phyloP scores from a whole-genome alignment of 345 rosid genomes.

The Boechera stricta region DNA sequence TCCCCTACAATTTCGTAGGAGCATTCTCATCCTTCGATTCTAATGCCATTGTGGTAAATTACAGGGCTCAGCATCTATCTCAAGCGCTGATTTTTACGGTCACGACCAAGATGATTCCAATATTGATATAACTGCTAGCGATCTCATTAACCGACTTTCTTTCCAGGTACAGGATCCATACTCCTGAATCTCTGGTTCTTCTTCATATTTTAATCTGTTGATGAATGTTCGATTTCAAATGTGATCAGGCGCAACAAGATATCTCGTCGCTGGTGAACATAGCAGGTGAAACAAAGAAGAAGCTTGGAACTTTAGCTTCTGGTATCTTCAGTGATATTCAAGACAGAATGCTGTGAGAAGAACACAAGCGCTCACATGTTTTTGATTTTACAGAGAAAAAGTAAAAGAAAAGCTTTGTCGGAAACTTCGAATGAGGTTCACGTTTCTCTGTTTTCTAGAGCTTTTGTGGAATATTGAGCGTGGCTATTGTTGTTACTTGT shows the following conservation, averaged over 20 bases:
- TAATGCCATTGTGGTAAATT: constrained; percentile 12
- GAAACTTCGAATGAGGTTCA: constrained; percentile 32
- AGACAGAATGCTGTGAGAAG: constrained; percentile 83
- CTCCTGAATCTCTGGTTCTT: background rate
- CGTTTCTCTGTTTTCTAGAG: constrained; percentile 31
- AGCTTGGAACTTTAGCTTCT: constrained; percentile 87
- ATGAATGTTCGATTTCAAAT: constrained; percentile 11
- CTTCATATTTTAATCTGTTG: background rate
- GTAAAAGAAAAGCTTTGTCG: constrained; percentile 8
- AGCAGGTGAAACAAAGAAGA: constrained; percentile 98
- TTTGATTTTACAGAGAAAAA: constrained; percentile 22
- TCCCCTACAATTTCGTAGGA: background rate
- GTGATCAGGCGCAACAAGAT: constrained; percentile 88
- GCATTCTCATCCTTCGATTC: background rate
- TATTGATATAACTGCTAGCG: constrained; percentile 84
- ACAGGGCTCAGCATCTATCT: constrained; percentile 90
- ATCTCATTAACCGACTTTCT: constrained; percentile 85
- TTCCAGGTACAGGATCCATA: constrained; percentile 70
- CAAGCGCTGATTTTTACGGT: constrained; percentile 98
- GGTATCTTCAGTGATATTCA: constrained; percentile 83
- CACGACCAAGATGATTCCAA: constrained; percentile 52
- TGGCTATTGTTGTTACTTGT: constrained; percentile 36
- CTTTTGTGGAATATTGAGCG: constrained; percentile 32
- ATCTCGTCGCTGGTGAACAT: constrained; percentile 90
- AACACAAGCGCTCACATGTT: constrained; percentile 19